Evolutionary conservation across 1,139 yeast genomes (phyloP), one percentile per base, ranked within the genome.

Genomic region (Fermentozyma sake): DNA sequence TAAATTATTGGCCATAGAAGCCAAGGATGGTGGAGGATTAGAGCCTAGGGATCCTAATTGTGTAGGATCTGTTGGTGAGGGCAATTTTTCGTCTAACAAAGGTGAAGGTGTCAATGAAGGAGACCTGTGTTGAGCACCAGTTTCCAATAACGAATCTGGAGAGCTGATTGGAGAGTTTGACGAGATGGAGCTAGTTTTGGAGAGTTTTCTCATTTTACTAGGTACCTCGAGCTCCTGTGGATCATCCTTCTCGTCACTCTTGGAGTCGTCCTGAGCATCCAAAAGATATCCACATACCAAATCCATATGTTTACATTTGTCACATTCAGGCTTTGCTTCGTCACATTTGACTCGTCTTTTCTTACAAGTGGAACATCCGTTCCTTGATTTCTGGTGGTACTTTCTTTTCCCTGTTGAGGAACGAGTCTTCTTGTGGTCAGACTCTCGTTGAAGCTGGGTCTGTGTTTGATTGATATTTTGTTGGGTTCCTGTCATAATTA

Each of bases 331-430:
- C 41, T 77, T 81, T 1, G 67, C 63, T 52, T 89, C 97, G 52
- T 89, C 96, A 62, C 97, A 89, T 50, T 89, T 89, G 25, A 89
- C 95, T 30, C 96, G 63, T 43, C 96, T 71, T 41, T 75, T 71
- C 49, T 89, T 89, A 56, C 97, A 89, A 1, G 94, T 84, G 23
- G 79, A 72, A 54, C 97, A 89, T 0, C 97, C 97, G 28, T 76
- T 74, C 34, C 95, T 69, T 18, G 95, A 83, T 55, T 89, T 89
- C 37, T 79, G 84, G 49, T 89, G 97, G 51, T 77, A 82, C 49
- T 79, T 79, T 32, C 94, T 64, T 50, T 75, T 76, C 12, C 64
- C 64, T 6, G 62, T 57, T 6, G 65, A 54, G 4, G n/a, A n/a
- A n/a, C n/a, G n/a, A n/a, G n/a, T n/a, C n/a, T n/a, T n/a, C n/a